These are phyloP conservation scores for Solanum pinnatisectum DNA, from an alignment of 257 asterid genomes.

Conservation along the genomic window DNA sequence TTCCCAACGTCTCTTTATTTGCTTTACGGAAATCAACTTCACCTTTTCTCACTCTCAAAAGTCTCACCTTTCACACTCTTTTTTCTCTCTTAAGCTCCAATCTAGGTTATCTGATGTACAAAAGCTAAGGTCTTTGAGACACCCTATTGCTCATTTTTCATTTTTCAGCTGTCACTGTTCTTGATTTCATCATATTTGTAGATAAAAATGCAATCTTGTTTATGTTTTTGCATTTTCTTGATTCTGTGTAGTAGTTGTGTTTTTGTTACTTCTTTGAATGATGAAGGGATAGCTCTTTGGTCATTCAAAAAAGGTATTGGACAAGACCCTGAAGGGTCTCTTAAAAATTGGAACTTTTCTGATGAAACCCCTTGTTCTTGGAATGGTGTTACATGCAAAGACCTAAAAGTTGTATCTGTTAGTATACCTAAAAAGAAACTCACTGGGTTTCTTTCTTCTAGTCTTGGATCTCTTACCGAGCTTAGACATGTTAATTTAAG, in stretches of 20 bases:
- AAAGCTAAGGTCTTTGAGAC: neutral
- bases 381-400: conserved; percentile 86
- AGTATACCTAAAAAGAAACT: conserved; percentile 66
- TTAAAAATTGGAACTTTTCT: conserved; percentile 56
- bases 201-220: conserved; percentile 29
- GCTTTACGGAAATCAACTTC: conserved; percentile 46
- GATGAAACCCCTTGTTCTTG: conserved; percentile 87
- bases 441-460: conserved; percentile 51
- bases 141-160: neutral
- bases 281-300: conserved; percentile 61
- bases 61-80: conserved; percentile 16
- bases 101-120: neutral
- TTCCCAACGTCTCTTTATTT: conserved; percentile 31
- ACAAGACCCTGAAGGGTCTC: conserved; percentile 63
- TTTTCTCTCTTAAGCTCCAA: neutral
- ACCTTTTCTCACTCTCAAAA: conserved; percentile 35
- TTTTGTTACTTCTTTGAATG: conserved; percentile 48
- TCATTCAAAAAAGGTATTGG: conserved; percentile 52
- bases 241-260: conserved; percentile 14
- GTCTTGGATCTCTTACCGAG: conserved; percentile 65
- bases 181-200: neutral
- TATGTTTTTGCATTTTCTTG: conserved; percentile 13
- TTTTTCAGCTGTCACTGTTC: neutral
- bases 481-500: conserved; percentile 77
- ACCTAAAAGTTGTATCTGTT: conserved; percentile 48